Conservation (phyloP, 345 rosid species). For the Gossypioides kirkii region DNA sequence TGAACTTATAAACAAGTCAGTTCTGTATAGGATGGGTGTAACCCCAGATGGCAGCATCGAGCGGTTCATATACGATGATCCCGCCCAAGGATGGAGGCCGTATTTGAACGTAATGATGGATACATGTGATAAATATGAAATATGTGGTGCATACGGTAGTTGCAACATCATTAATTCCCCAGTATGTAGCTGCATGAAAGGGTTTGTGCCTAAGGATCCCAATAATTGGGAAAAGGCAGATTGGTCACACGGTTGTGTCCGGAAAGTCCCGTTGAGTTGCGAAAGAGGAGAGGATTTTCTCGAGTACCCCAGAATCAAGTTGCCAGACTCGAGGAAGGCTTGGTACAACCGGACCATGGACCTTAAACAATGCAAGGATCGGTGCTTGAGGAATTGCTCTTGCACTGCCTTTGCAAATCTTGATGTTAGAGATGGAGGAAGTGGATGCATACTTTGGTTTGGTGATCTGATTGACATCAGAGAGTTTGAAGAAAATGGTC, state of each 20-base stretch:
- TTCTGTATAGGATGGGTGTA: conserved; percentile 5
- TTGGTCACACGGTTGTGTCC: conserved; percentile 13
- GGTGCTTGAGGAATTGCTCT: conserved; percentile 41
- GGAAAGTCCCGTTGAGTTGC: conserved; percentile 11
- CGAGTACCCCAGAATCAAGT: neutral
- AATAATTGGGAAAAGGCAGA: conserved; percentile 2
- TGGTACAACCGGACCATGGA: conserved; percentile 5
- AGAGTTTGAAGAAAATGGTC: conserved; percentile 1
- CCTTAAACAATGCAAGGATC: conserved; percentile 4
- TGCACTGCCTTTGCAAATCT: conserved; percentile 45
- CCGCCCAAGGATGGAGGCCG: neutral
- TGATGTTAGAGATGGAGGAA: conserved; percentile 30
- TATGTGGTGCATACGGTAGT: conserved; percentile 19
- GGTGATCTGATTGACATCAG: conserved; percentile 34
- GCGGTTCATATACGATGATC: conserved; percentile 10
- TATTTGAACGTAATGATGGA: neutral
- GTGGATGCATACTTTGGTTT: conserved; percentile 52
- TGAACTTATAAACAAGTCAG: conserved; percentile 10
- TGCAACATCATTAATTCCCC: conserved; percentile 15
- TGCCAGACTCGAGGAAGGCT: neutral
- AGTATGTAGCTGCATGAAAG: conserved; percentile 7
- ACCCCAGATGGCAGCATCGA: neutral
- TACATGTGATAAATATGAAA: conserved; percentile 14
- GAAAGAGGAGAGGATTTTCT: conserved; percentile 5
- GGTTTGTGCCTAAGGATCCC: conserved; percentile 2